These are phyloP conservation scores for Danielozyma ontarioensis DNA, from an alignment of 805 yeast genomes.

Conservation along the genomic window DNA sequence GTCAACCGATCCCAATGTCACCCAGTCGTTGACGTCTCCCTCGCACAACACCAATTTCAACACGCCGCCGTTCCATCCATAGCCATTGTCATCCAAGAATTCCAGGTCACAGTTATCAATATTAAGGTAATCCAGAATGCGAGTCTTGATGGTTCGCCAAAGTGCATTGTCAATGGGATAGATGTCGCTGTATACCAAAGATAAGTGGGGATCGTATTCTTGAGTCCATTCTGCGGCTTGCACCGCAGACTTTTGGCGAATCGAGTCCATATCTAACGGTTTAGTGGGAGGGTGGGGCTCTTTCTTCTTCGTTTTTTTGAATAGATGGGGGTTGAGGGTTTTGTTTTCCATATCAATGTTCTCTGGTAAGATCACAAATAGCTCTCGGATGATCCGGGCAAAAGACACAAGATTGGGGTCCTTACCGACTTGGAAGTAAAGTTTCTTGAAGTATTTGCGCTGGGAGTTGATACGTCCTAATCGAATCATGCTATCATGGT, in stretches of 20 bases:
- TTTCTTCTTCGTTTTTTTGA: constrained; percentile 7
- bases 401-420: constrained; percentile 46
- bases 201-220: constrained; percentile 69
- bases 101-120: constrained; percentile 38
- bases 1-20: constrained; percentile 51
- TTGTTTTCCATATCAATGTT: constrained; percentile 32
- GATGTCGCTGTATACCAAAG: constrained; percentile 60
- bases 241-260: constrained; percentile 42
- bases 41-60: constrained; percentile 63
- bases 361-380: constrained; percentile 45
- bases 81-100: constrained; percentile 23
- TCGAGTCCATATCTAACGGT: constrained; percentile 21
- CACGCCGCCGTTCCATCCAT: constrained; percentile 68
- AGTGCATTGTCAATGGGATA: constrained; percentile 66
- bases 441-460: constrained; percentile 47
- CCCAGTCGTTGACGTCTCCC: constrained; percentile 71
- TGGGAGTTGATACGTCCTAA: constrained; percentile 44
- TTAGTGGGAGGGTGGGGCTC: constrained; percentile 8
- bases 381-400: constrained; percentile 52
- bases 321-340: constrained; percentile 34
- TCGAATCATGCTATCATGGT: constrained; percentile 34
- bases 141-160: constrained; percentile 54
- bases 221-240: constrained; percentile 47
- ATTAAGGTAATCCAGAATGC: constrained; percentile 63
- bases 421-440: constrained; percentile 43